Conservation (phyloP, 805 yeast genomes). For the Debaryomyces hansenii region DNA sequence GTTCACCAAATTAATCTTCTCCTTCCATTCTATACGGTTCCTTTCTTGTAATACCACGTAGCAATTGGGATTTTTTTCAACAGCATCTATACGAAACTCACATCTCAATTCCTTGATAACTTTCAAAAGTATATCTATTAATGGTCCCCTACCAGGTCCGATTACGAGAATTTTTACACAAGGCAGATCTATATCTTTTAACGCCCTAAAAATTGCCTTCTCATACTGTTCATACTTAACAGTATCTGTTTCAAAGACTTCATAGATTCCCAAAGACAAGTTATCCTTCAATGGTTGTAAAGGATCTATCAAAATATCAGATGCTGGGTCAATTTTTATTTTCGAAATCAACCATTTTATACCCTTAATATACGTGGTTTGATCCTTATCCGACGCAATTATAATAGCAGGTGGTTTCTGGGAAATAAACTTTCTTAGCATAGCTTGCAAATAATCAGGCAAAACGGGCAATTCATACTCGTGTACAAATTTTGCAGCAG, state of each 20-base stretch:
- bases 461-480: neutral
- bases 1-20: slow-evolving; percentile 49
- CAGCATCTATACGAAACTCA: slow-evolving; percentile 37
- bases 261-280: slow-evolving; percentile 60
- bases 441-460: neutral
- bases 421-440: neutral
- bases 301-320: slow-evolving; percentile 44
- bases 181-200: slow-evolving; percentile 23
- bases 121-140: slow-evolving; percentile 46
- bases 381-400: neutral
- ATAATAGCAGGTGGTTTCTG: neutral
- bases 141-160: slow-evolving; percentile 90
- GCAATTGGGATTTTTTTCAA: slow-evolving; percentile 74
- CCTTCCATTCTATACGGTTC: slow-evolving; percentile 54
- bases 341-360: neutral
- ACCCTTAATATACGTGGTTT: neutral
- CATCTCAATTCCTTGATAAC: neutral
- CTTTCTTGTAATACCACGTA: slow-evolving; percentile 47
- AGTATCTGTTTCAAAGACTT: slow-evolving; percentile 67
- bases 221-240: slow-evolving; percentile 70
- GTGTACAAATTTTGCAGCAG: neutral
- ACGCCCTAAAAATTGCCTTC: slow-evolving; percentile 58
- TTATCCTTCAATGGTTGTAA: slow-evolving; percentile 67
- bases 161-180: slow-evolving; percentile 50
- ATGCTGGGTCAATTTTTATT: slow-evolving; percentile 1